phyloP scores from a whole-genome alignment of 192 early-diverging fungal genomes.

The Entomortierella parvispora region DNA sequence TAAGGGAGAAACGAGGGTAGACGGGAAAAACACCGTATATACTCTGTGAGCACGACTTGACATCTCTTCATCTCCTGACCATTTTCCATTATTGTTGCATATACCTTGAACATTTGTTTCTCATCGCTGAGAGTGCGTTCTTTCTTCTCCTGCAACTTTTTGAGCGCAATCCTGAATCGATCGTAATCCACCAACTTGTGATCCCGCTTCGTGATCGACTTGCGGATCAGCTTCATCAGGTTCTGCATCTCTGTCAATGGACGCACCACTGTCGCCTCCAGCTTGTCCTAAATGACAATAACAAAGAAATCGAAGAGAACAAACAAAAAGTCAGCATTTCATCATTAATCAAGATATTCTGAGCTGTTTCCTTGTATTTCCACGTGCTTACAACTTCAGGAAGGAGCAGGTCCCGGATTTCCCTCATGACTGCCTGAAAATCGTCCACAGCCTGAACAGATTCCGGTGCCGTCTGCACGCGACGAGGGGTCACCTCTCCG shows the following conservation, averaged over 20 bases:
- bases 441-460: conserved; percentile 51
- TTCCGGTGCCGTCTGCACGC: conserved; percentile 45
- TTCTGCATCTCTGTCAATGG: conserved; percentile 81
- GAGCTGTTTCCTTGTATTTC: not conserved
- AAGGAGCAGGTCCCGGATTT: conserved; percentile 48
- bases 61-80: no score
- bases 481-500: conserved; percentile 48
- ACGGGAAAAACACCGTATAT: not conserved
- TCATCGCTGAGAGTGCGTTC: conserved; percentile 71
- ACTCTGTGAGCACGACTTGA: no score
- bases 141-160: conserved; percentile 80
- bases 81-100: not conserved
- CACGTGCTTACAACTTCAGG: conserved; percentile 50
- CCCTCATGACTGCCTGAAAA: conserved; percentile 41
- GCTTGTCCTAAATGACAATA: conserved; percentile 53
- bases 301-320: conserved; percentile 34
- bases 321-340: not conserved
- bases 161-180: conserved; percentile 73
- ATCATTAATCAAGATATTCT: not conserved
- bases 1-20: not conserved
- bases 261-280: conserved; percentile 82
- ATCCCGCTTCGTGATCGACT: conserved; percentile 87
- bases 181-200: conserved; percentile 97
- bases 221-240: conserved; percentile 81
- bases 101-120: conserved; percentile 71